Base-by-base conservation (phyloP, 2,329 filamentous ascomycete species). In the Aspergillus sclerotialis region DNA sequence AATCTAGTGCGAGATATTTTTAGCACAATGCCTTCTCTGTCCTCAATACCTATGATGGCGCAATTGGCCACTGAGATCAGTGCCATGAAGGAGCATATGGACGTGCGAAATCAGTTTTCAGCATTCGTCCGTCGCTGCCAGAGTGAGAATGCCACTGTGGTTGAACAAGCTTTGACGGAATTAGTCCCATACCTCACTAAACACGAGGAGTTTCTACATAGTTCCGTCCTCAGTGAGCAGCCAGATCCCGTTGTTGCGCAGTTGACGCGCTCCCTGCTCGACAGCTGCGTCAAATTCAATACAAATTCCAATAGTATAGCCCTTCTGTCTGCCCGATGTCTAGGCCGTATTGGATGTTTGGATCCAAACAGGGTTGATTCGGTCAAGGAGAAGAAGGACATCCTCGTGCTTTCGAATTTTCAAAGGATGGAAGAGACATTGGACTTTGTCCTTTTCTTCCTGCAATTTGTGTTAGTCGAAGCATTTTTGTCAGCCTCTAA, bases 401-500 rank as follows among this genome's bases (percentile, higher is more conserved):
- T 95, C 34, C 76, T 96, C 15, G 79, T 96, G 32, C 64, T 89
- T 24, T 83, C 84, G 32, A 96, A 98, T 55, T 96, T 98, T 50
- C 76, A 82, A 28, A 75, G 76, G 29, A 71, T 76, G 11, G 75
- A 77, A 32, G 90, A 99, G 56, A 84, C 82, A 1, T 81, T 86
- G 11, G 80, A 92, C 42, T 99, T 96, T 59, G 78, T 87, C 6
- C 70, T 92, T 26, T 88, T 89, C 50, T 72, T 94, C 30, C 70
- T 99, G 11, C 82, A 94, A 50, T 76, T 93, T 53, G 82, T 94
- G 6, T 68, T 98, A 8, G 87, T 96, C 16, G 88, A 89, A 40
- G 83, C 89, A 1, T 99, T 98, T 53, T 69, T 94, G 28, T 94
- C 90, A 1, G 84, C 86, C 1, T 92, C 84, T 0, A 93, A 95